Base-by-base conservation (phyloP, 805 yeast species). In the Blastobotrys muscicola region DNA sequence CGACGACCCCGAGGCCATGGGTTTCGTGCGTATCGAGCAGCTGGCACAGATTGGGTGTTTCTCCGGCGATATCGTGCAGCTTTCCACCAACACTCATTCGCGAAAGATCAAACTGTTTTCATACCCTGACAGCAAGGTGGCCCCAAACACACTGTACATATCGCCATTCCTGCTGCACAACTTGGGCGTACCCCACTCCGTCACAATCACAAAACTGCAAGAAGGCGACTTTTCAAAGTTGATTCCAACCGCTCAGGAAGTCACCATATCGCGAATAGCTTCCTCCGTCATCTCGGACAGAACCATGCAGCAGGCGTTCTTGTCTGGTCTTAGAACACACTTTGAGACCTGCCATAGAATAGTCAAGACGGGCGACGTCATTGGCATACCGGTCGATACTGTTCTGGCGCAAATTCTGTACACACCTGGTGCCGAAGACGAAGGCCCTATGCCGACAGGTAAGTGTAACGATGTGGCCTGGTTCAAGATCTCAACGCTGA, bases 301-400 rank as follows among this genome's bases (percentile, higher is more conserved):
- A 42, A 66, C 76, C 0, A 71, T 68, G 53, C 90, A 84, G 55
- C 72, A 70, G 44, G 66, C 77, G 44, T 74, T 85, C 53, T 66
- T 81, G 42, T 62, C 76, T 10, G 78, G 80, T 42, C 63, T 85
- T 50, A 75, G 82, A 57, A 53, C 71, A 0, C 72, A 76, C 45
- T 83, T 90, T 54, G 82, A 81, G 49, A 56, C 65, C 0, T 65
- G 68, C 20, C 61, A 70, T 26, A 72, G 94, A 45, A 67, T 85
- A 2, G 75, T 89, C 1, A 66, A 68, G 12, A 59, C 68, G n/a
- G 78, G 75, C 31, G 95, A 86, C 55, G 56, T 79, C 33, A 72
- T 92, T 38, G 89, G 95, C 0, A 76, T 92, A 2, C 73, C 84
- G 0, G 72, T 90, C 35, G 95, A 90, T 57, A 69, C 85, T 0